Evolutionary conservation across 2,329 filamentous ascomycete species (phyloP), one percentile per base, ranked within the genome.

Genomic region (Cytospora paraplurivora): DNA sequence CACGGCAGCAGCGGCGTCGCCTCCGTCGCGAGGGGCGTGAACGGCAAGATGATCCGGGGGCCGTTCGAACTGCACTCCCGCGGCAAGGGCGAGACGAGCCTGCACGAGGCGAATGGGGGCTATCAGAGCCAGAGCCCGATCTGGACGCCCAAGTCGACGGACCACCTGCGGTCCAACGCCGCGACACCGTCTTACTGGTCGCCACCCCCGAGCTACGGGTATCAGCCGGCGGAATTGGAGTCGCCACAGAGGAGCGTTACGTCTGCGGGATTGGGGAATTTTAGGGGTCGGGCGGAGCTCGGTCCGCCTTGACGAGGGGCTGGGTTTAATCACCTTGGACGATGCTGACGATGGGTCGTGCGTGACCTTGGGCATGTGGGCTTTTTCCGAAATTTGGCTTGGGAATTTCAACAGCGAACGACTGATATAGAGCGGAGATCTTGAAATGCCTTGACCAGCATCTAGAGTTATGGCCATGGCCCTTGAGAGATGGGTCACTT

Each of bases 211-310:
- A 61, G 54, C 21, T 55, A 52, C 19, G 64, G 57, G 11, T 62
- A 37, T n/a, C 62, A 61, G 37, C 64, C 62, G 4, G 62, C 64
- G 11, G 64, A 64, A 51, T 49, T 66, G 56, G 64, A 66, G 49
- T 64, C 64, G 38, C 64, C 61, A 21, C 35, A 41, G 38, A 55
- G 58, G 51, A 47, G 59, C 8, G 32, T 56, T 15, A 57, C 53
- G 17, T 57, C 59, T 33, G 38, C 59, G 53, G 53, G 27, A 17
- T 52, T n/a, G 3, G 44, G 53, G 13, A 34, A 57, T 17, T 10
- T 32, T n/a, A 38, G 55, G 34, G 53, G 58, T 44, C 58, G 51
- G 11, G 38, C 38, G 10, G 58, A 61, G 21, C 58, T 61, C 7
- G 51, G 38, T 10, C 55, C 51, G 15, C 51, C 38, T 21, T 61